Evolutionary conservation across 2,329 filamentous ascomycete species (phyloP).

Genomic region (Aspergillus ibericus): DNA sequence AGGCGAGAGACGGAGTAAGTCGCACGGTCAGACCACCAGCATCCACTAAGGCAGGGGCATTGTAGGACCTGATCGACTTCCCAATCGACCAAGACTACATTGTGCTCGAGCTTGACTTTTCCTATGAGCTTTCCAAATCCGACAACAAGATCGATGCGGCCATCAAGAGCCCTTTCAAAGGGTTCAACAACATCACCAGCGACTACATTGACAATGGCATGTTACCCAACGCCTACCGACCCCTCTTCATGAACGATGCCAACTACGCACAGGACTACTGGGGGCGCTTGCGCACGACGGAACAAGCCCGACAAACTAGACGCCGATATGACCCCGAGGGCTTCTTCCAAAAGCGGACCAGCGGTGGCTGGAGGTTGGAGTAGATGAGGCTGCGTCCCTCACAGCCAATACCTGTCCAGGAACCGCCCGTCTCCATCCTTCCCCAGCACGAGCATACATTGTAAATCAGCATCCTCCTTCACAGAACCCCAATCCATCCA

Average conservation of each 20-base stretch:
- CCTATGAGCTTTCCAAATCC: slow-evolving; percentile 38
- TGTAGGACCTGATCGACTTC: slow-evolving; percentile 42
- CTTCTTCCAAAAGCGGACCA: slow-evolving; percentile 10
- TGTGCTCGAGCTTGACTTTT: slow-evolving; percentile 49
- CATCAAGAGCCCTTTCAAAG: slow-evolving; percentile 39
- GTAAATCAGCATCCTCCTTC: neutral
- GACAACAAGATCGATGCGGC: slow-evolving; percentile 41
- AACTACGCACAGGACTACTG: slow-evolving; percentile 49
- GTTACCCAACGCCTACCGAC: slow-evolving; percentile 43
- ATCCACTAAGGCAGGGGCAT: neutral
- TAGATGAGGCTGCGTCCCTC: neutral
- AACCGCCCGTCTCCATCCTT: neutral
- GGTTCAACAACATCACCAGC: slow-evolving; percentile 35
- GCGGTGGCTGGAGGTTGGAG: slow-evolving; percentile 10
- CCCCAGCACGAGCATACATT: neutral
- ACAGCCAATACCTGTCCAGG: neutral
- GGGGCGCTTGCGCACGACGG: slow-evolving; percentile 36
- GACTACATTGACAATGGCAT: slow-evolving; percentile 35
- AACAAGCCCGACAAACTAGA: slow-evolving; percentile 35
- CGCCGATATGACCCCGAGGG: slow-evolving; percentile 31
- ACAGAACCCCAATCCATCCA: neutral
- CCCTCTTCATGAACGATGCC: slow-evolving; percentile 50
- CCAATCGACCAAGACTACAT: slow-evolving; percentile 45
- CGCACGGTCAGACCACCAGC: neutral
- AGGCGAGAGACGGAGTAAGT: slow-evolving; percentile 36